These are phyloP conservation scores for Arthroderma sp. DNA, from an alignment of 2,329 filamentous ascomycete genomes.

Conservation along the genomic window DNA sequence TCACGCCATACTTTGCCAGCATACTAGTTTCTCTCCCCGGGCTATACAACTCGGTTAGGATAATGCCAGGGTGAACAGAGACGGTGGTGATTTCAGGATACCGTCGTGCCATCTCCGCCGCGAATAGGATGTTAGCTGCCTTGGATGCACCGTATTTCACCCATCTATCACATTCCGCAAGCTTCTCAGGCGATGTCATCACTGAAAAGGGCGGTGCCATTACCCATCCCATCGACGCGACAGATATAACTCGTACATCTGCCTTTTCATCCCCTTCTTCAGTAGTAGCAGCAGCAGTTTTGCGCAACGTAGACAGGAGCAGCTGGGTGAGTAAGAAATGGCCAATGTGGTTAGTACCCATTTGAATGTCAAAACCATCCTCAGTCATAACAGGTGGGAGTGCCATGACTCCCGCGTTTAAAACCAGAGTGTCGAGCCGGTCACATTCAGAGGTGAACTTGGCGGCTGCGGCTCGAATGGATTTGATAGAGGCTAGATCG, in stretches of 20 bases:
- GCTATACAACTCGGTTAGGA: slow-evolving; percentile 28
- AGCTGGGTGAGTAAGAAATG: slow-evolving; percentile 34
- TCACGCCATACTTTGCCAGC: slow-evolving; percentile 14
- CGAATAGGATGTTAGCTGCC: slow-evolving; percentile 37
- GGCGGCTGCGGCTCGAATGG: slow-evolving; percentile 33
- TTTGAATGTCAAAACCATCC: slow-evolving; percentile 32
- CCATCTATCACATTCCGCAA: slow-evolving; percentile 27
- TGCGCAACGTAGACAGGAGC: slow-evolving; percentile 28
- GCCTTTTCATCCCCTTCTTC: not conserved
- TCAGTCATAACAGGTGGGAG: slow-evolving; percentile 24
- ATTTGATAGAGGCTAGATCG: slow-evolving; percentile 39
- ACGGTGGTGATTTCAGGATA: slow-evolving; percentile 32
- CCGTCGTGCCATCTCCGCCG: slow-evolving; percentile 25
- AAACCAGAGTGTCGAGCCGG: slow-evolving; percentile 33
- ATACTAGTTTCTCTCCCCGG: slow-evolving; percentile 16
- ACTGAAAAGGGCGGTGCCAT: slow-evolving; percentile 21
- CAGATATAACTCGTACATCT: slow-evolving; percentile 25
- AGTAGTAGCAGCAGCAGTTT: slow-evolving; percentile 18
- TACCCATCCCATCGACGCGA: slow-evolving; percentile 26
- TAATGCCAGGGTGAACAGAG: slow-evolving; percentile 38
- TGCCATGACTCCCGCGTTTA: slow-evolving; percentile 37
- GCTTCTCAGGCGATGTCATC: slow-evolving; percentile 24
- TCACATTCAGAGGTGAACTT: slow-evolving; percentile 27
- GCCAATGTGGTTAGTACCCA: slow-evolving; percentile 36
- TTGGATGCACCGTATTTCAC: slow-evolving; percentile 40